Evolutionary conservation across 2,329 filamentous ascomycete species (phyloP), one percentile per base, ranked within the genome.

Genomic region (Onygena corvina): DNA sequence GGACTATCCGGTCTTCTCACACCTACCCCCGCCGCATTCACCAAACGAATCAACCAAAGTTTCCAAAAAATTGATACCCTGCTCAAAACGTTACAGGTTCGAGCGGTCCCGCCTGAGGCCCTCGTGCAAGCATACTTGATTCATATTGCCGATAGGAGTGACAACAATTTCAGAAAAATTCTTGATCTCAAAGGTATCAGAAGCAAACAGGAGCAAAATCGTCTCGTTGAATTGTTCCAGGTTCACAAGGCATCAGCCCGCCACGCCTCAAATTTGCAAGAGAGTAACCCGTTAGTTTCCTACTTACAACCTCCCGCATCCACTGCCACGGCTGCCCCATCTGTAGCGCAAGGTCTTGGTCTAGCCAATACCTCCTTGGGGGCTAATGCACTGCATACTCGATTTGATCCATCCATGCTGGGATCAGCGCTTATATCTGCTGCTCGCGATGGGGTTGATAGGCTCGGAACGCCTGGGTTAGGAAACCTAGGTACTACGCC

Each of bases 91-190:
- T 77, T 98, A 2, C 92, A 98, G 72, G 90, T 98, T 44, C 86
- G 86, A 23, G 81, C 89, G 2, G 86, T 84, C 3, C 92, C 92
- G 0, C 85, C 90, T 0, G 92, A 98, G 71, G 90, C 86, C 1
- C 78, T 98, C 2, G 89, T 98, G 0, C 90, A 96, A 69, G 92
- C 92, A 29, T 98, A 98, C 64, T 80, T 98, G 29, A 94, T 96
- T 65, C 92, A 96, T 68, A 92, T 98, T 56, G 88, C 80, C 57
- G 92, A 98, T 71, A 82, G 85, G 50, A 94, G 84, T 55, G 92
- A 96, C 63, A 78, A 80, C 60, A 98, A 98, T 68, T 98, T 98
- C 76, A 82, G 82, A 62, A 96, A 95, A 69, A 84, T 98, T 52
- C 79, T 98, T 40, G 92, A 98, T 46, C 76, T 98, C 54, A 98